Evolutionary conservation across 495 filamentous ascomycete genomes (phyloP), one percentile per base, ranked within the genome.

Genomic region (Melanomma pulvis-pyrius): DNA sequence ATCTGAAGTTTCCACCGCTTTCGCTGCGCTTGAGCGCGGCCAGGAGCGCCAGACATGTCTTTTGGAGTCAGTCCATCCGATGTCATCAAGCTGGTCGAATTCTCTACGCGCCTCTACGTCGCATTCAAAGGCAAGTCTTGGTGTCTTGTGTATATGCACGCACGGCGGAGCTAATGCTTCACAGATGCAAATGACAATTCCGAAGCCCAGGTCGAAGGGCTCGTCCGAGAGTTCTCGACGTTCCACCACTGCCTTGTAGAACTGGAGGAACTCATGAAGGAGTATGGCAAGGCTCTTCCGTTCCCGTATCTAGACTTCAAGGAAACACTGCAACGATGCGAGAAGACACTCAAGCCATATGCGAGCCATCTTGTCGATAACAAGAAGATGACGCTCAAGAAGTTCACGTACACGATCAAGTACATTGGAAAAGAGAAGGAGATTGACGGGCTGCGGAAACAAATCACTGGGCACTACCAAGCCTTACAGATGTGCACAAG

Each of bases 161-260:
- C 25, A 29, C 19, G n/a, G 2, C 47, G 17, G 5, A 26, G n/a
- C 52, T 57, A 19, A 56, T 22, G 24, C 39, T 3, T 28, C 22
- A 64, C 30, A 65, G 65, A 62, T 62, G 65, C 65, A 32, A 68
- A 68, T 58, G 65, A 68, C 25, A 68, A 62, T 28, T 68, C 65
- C 0, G 57, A 61, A 28, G 29, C 57, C 7, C 65, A 68, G 50
- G 65, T 68, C 21, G 29, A 61, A 41, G 65, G 17, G 2, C 65
- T 68, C 30, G 39, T 68, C 12, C 49, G 36, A 6, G 65, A 68
- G 26, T 68, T 68, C 34, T 55, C 65, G 5, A 51, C 32, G 13
- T 68, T 68, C 51, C 65, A 68, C 51, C 57, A 55, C 58, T 68
- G 65, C 59, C 59, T 68, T 15, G 15, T 55, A 6, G 57, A 68